phyloP scores from a whole-genome alignment of 2,329 filamentous ascomycete genomes.

The Aspergillus floridensis region DNA sequence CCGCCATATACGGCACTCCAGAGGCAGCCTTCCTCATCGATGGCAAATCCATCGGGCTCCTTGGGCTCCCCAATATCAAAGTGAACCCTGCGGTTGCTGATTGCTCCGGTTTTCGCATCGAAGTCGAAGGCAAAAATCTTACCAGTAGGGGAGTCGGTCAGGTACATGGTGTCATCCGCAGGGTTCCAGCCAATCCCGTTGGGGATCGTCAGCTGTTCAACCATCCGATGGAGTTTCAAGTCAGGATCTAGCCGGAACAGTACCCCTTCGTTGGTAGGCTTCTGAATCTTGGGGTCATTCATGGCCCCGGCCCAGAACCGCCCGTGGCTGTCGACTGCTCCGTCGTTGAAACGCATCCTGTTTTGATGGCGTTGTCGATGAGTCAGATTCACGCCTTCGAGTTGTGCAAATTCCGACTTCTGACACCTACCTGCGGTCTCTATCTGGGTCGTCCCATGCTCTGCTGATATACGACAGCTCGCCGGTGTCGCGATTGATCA shows the following conservation, averaged over 20 bases:
- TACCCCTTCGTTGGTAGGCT: conserved; percentile 55
- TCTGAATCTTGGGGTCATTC: conserved; percentile 72
- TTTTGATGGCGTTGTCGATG: conserved; percentile 11
- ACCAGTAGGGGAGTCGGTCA: conserved; percentile 72
- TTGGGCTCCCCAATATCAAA: conserved; percentile 65
- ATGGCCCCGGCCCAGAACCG: conserved; percentile 84
- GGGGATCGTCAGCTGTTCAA: conserved; percentile 70
- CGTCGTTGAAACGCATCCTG: conserved; percentile 70
- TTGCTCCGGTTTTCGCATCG: conserved; percentile 58
- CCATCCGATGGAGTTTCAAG: conserved; percentile 58
- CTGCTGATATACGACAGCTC: conserved; percentile 57
- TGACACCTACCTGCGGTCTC: conserved; percentile 44
- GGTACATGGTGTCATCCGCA: conserved; percentile 72
- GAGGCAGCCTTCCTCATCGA: conserved; percentile 80
- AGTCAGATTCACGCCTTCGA: conserved; percentile 12
- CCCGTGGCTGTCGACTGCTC: conserved; percentile 73
- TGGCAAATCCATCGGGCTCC: conserved; percentile 77
- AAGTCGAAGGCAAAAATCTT: conserved; percentile 76
- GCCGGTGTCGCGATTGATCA: conserved; percentile 64
- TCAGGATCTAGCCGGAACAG: conserved; percentile 70
- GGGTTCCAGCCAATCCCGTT: conserved; percentile 81
- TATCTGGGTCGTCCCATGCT: conserved; percentile 51
- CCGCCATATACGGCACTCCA: conserved; percentile 88
- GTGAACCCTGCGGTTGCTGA: conserved; percentile 68
- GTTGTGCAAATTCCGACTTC: not conserved